A percentile compares a stretch with the other conserved stretches of the same genome.
Conservation (phyloP, 2,329 filamentous ascomycete species). For the Aspergillus persii region DNA sequence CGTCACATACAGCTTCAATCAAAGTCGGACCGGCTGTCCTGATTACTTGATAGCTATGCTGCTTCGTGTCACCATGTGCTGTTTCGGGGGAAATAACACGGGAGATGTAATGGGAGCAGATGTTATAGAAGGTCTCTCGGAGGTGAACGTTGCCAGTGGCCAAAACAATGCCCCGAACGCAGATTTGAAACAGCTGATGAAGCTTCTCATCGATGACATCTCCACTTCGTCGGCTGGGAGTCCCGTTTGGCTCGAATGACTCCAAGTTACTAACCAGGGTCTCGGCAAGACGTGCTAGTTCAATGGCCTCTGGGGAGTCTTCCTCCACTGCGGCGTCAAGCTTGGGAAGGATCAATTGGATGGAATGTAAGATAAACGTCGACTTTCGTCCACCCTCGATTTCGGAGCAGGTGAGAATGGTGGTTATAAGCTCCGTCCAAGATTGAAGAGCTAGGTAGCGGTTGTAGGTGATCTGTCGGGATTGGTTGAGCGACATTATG, state of each 20-base stretch:
- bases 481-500: conserved; percentile 42
- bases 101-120: conserved; percentile 80
- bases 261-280: conserved; percentile 53
- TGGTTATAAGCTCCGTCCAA: conserved; percentile 80
- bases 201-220: conserved; percentile 85
- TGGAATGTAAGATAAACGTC: conserved; percentile 77
- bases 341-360: conserved; percentile 85
- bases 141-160: conserved; percentile 69
- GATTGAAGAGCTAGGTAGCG: conserved; percentile 70
- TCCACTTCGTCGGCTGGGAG: conserved; percentile 49
- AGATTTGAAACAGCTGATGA: conserved; percentile 86
- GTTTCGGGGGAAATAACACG: conserved; percentile 57
- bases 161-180: conserved; percentile 73
- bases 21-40: conserved; percentile 78
- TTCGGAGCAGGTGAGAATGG: conserved; percentile 79
- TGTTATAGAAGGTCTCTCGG: conserved; percentile 84
- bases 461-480: conserved; percentile 35
- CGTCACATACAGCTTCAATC: conserved; percentile 85
- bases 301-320: conserved; percentile 66
- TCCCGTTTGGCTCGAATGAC: conserved; percentile 34
- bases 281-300: conserved; percentile 75
- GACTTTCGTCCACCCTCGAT: conserved; percentile 70
- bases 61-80: conserved; percentile 46
- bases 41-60: conserved; percentile 64
- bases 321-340: conserved; percentile 74